Percentiles rank a stretch among this genome's conserved stretches.
These are phyloP conservation scores for Crithidia fasciculata DNA, from an alignment of 208 protist species.

Conservation along the genomic window DNA sequence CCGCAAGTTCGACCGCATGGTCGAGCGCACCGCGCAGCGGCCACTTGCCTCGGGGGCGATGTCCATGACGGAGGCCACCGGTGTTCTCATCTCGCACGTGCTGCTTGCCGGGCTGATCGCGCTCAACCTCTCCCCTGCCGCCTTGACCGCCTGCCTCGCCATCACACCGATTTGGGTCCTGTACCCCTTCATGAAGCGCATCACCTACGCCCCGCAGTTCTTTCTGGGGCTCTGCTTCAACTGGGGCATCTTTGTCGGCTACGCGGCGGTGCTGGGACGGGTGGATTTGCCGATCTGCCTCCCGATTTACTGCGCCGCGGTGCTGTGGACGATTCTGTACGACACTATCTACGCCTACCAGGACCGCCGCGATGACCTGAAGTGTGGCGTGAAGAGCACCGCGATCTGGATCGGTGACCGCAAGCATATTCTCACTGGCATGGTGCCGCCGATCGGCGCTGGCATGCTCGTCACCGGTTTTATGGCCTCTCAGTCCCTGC, in stretches of 20 bases:
- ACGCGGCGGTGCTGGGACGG: slow-evolving; percentile 80
- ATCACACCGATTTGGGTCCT: slow-evolving; percentile 69
- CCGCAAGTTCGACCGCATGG: slow-evolving; percentile 71
- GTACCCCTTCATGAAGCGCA: slow-evolving; percentile 88
- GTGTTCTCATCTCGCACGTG: slow-evolving; percentile 53
- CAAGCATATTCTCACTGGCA: slow-evolving; percentile 74
- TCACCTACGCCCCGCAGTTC: slow-evolving; percentile 83
- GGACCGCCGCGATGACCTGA: slow-evolving; percentile 75
- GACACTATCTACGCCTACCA: slow-evolving; percentile 90
- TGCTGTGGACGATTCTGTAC: slow-evolving; percentile 84
- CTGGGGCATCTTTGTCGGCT: slow-evolving; percentile 90
- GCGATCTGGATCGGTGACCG: slow-evolving; percentile 83
- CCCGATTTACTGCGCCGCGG: slow-evolving; percentile 72
- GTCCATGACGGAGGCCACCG: slow-evolving; percentile 58
- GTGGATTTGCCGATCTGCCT: slow-evolving; percentile 74
- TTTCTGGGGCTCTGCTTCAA: slow-evolving; percentile 81
- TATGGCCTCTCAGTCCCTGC: slow-evolving; percentile 70
- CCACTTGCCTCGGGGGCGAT: slow-evolving; percentile 68
- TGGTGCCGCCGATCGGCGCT: slow-evolving; percentile 55
- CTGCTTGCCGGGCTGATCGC: slow-evolving; percentile 52
- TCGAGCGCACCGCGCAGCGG: slow-evolving; percentile 71
- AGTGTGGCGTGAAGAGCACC: slow-evolving; percentile 84
- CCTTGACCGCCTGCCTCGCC: slow-evolving; percentile 56
- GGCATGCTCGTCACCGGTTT: slow-evolving; percentile 69
- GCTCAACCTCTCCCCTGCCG: slow-evolving; percentile 72